Percentiles rank a stretch among this genome's conserved stretches.
Conservation (phyloP, 2,329 filamentous ascomycete genomes). For the Aspergillus chevalieri region DNA sequence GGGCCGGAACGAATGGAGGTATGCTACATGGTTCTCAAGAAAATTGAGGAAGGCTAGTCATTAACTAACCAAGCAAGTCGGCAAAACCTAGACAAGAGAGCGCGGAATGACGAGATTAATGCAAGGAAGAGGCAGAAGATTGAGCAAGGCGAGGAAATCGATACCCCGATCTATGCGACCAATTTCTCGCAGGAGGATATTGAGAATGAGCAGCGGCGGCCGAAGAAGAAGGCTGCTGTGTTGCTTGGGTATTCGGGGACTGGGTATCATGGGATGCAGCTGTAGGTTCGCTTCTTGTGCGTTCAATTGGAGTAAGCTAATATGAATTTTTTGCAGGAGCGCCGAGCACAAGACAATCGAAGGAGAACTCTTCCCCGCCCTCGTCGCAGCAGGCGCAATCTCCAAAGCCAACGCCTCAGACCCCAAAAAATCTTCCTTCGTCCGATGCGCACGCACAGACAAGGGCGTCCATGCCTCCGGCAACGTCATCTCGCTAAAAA, state of each 20-base stretch:
- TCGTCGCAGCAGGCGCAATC: conserved; percentile 85
- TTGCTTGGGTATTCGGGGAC: conserved; percentile 93
- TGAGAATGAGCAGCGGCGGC: conserved; percentile 74
- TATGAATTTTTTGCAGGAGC: conserved; percentile 29
- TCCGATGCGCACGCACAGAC: conserved; percentile 90
- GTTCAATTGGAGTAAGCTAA: conserved; percentile 1
- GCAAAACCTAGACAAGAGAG: conserved; percentile 47
- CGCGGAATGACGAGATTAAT: conserved; percentile 46
- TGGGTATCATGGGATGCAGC: conserved; percentile 96
- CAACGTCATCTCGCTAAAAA: conserved; percentile 89
- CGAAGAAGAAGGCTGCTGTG: conserved; percentile 94
- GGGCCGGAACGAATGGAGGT: conserved; percentile 62
- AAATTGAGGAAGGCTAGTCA: not conserved
- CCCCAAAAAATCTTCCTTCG: conserved; percentile 89
- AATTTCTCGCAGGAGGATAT: conserved; percentile 74
- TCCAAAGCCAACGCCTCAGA: conserved; percentile 96
- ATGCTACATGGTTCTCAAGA: conserved; percentile 22
- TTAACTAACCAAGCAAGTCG: conserved; percentile 49
- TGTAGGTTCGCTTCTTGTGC: conserved; percentile 38
- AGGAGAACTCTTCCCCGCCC: conserved; percentile 86
- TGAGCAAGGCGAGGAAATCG: conserved; percentile 39
- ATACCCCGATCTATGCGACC: conserved; percentile 48
- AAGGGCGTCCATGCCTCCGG: conserved; percentile 96
- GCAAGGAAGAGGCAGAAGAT: conserved; percentile 52
- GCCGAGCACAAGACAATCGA: conserved; percentile 83